These are phyloP conservation scores for Pythium biforme DNA, from an alignment of 352 stramenopile species.

Conservation along the genomic window DNA sequence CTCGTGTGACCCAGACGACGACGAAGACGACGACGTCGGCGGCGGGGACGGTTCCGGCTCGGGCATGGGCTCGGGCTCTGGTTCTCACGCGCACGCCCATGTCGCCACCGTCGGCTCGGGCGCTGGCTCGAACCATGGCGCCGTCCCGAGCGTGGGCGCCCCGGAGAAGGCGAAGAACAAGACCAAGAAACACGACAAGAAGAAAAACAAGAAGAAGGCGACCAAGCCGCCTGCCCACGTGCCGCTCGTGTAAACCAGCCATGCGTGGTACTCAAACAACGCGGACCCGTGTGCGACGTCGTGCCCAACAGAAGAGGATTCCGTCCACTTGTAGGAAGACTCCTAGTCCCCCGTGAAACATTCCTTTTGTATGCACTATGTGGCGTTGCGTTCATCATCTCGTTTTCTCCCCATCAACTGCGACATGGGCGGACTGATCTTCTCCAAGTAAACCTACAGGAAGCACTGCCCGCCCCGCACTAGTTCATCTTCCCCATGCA, in stretches of 20 bases:
- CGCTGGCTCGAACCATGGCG: background rate
- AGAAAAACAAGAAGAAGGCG: background rate
- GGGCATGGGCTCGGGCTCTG: conserved; percentile 5
- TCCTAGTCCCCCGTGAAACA: too few species aligned
- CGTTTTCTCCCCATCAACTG: too few species aligned
- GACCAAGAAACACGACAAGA: background rate
- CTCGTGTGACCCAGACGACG: conserved; percentile 14
- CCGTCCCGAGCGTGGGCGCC: conserved; percentile 1
- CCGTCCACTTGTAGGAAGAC: too few species aligned
- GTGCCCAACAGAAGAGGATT: background rate
- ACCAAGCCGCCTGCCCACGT: background rate
- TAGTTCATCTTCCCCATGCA: too few species aligned
- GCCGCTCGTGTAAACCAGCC: too few species aligned
- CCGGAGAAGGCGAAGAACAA: background rate
- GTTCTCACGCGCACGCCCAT: too few species aligned
- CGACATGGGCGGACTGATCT: too few species aligned
- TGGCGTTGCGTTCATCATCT: too few species aligned
- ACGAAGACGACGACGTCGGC: background rate
- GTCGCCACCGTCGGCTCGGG: too few species aligned
- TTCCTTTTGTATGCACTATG: too few species aligned
- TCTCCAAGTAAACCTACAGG: too few species aligned
- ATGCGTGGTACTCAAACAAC: background rate
- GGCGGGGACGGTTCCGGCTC: background rate
- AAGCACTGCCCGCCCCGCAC: too few species aligned
- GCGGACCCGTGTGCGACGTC: background rate